Evolutionary conservation across 139 green algal genomes (phyloP).

Genomic region (Volvox reticuliferus): DNA sequence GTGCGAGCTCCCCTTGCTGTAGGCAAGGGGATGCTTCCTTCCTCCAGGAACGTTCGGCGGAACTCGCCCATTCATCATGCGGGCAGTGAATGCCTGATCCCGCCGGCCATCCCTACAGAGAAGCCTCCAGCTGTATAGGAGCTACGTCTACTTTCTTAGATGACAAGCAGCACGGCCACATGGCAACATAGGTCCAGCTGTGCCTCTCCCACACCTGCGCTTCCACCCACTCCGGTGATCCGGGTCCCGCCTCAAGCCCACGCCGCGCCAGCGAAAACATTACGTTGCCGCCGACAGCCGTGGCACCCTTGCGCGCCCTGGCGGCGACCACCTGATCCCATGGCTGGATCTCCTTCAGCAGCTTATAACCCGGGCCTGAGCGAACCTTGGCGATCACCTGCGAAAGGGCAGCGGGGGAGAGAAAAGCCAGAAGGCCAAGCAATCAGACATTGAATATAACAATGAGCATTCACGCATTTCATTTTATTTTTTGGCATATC

Average conservation of each 20-base stretch:
- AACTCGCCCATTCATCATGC: no score
- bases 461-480: no score
- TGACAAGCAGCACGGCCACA: no score
- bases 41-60: not conserved
- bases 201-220: constrained; percentile 16
- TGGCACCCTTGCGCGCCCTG: not conserved
- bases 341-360: constrained; percentile 33
- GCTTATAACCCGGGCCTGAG: constrained; percentile 15
- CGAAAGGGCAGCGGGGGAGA: not conserved
- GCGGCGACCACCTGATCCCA: not conserved
- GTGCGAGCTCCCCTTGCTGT: no score
- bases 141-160: no score
- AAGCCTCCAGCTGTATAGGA: no score
- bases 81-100: no score
- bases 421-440: not conserved
- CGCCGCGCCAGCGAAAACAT: constrained; percentile 1
- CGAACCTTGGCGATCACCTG: constrained; percentile 40
- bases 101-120: no score
- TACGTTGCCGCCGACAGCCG: not conserved
- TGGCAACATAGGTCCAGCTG: no score
- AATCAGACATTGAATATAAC: not conserved
- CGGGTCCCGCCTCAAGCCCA: constrained; percentile 23
- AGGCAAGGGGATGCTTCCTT: no score
- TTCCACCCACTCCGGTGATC: constrained; percentile 11
- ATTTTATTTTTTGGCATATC: no score